Base-by-base conservation (phyloP, 2,329 filamentous ascomycete genomes). In the Neonectria punicea region DNA sequence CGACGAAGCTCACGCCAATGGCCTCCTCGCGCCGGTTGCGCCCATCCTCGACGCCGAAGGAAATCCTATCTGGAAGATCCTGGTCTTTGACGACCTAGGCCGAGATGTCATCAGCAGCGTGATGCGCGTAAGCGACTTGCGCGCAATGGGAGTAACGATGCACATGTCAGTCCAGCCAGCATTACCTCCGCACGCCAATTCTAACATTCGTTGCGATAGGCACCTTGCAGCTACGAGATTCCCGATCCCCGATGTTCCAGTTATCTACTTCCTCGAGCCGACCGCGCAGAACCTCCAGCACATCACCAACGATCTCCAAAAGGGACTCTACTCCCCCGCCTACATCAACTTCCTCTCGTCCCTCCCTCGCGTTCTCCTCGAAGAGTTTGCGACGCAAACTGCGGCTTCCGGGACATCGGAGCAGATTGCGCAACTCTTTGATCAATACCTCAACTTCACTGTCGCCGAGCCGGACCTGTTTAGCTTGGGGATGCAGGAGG, bases 331-430 rank as follows among this genome's bases (percentile, higher is more conserved):
- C 80, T 91, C 93, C 28, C 94, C 95, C 0, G 95, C 95, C 67
- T 97, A 98, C 77, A 89, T 99, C 81, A 99, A 99, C 83, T 98
- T 99, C 80, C 89, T 98, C 59, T 97, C 93, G 47, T 98, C 95
- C 18, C 90, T 99, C 78, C 93, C 95, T 5, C 88, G 96, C 68
- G 91, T 94, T 8, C 85, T 98, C 16, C 88, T 99, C 55, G 96
- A 99, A 83, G 95, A 98, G 67, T 98, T 99, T 77, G 96, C 94
- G 5, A 86, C 92, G 16, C 90, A 97, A 77, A 97, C 95, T 11
- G 94, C 93, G 6, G 83, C 92, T 32, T 90, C 93, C 13, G 93
- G 91, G 28, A 97, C 94, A 0, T 90, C 95, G 5, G 95, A 98
- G 72, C 90, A 92, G 74, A 94, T 99, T 67, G 90, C 94, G 2